phyloP scores from a whole-genome alignment of 768 basidiomycete genomes.

The Fomitopsis pulvina region DNA sequence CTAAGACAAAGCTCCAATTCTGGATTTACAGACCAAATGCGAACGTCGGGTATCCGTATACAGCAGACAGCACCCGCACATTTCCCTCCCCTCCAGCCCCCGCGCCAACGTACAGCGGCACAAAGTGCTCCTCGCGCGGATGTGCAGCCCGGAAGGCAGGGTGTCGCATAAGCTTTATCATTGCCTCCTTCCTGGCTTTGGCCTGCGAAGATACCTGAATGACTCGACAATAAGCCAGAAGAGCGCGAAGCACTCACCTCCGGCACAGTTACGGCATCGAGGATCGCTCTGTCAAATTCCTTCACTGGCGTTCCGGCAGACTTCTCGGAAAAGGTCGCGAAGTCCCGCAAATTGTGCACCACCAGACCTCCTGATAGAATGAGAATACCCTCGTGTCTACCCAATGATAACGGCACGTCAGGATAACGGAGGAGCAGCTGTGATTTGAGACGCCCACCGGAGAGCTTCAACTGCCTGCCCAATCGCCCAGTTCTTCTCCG shows the following conservation, averaged over 20 bases:
- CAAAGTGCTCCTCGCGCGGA: slow-evolving; percentile 76
- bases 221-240: not conserved
- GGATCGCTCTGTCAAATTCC: slow-evolving; percentile 53
- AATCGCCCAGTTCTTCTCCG: slow-evolving; percentile 56
- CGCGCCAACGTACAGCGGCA: slow-evolving; percentile 72
- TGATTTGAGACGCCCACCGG: slow-evolving; percentile 32
- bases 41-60: slow-evolving; percentile 57
- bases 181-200: slow-evolving; percentile 44
- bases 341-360: slow-evolving; percentile 60
- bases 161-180: slow-evolving; percentile 51
- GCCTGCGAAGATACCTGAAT: slow-evolving; percentile 27
- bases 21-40: slow-evolving; percentile 59
- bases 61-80: slow-evolving; percentile 40
- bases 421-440: not conserved
- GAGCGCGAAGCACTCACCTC: slow-evolving; percentile 35
- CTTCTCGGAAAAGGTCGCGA: slow-evolving; percentile 40
- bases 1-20: too few relatives aligned
- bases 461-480: slow-evolving; percentile 57
- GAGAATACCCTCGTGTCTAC: slow-evolving; percentile 58
- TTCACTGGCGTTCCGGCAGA: slow-evolving; percentile 43
- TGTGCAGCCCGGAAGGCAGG: slow-evolving; percentile 60
- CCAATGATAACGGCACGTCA: not conserved
- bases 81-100: slow-evolving; percentile 60
- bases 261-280: slow-evolving; percentile 42
- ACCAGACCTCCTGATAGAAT: slow-evolving; percentile 67